These are phyloP conservation scores for Thalassiosira livingstoniorum DNA, from an alignment of 352 stramenopile genomes.

Conservation along the genomic window DNA sequence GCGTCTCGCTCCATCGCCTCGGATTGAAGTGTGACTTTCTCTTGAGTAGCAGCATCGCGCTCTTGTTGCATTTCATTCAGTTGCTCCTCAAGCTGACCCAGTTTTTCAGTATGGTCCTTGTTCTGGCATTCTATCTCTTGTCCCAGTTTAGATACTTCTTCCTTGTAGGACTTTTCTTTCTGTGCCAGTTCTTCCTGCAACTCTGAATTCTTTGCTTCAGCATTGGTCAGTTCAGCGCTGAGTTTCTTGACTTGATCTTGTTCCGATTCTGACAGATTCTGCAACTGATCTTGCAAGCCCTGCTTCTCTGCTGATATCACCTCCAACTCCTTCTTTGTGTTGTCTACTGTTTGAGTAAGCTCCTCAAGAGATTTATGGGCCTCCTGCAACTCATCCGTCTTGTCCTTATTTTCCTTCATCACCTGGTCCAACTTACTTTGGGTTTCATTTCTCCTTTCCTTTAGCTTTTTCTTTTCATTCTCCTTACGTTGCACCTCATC, in stretches of 20 bases:
- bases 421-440: neutral
- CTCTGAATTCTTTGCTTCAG: too few relatives aligned
- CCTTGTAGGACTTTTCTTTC: too few relatives aligned
- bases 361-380: neutral
- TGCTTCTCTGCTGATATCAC: neutral
- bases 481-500: neutral
- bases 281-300: neutral
- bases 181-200: too few relatives aligned
- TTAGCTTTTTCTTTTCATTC: neutral
- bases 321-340: neutral
- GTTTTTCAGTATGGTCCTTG: neutral
- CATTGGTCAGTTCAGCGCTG: too few relatives aligned
- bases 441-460: neutral
- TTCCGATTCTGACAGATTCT: too few relatives aligned
- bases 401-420: neutral
- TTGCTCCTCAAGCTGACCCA: neutral
- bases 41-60: neutral
- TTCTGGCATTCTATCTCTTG: neutral
- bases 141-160: neutral
- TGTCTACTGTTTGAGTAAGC: neutral
- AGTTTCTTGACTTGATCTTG: too few relatives aligned
- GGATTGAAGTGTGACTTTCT: too few relatives aligned
- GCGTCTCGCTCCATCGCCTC: neutral
- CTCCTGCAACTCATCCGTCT: neutral
- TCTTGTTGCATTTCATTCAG: neutral